Evolutionary conservation across 1,284 basidiomycete genomes (phyloP), one percentile per base, ranked within the genome.

Genomic region (Fomitiporia mediterranea): DNA sequence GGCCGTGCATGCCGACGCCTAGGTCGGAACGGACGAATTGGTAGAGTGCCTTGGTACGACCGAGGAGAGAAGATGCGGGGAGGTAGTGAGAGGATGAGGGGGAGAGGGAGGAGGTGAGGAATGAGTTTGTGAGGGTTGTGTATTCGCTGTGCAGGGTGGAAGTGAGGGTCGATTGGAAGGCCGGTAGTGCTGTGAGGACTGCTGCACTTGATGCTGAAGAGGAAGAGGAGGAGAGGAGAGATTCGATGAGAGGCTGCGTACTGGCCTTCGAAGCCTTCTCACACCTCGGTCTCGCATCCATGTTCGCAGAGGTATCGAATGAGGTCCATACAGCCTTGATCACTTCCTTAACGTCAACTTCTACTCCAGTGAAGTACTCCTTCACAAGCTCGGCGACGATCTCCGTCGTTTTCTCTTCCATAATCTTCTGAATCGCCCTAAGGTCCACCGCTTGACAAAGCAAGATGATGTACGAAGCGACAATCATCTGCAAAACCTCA

Each of bases 401-500:
- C 28, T 66, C 65, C 56, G 73, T 64, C 15, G 86, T 69, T 21
- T 75, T 76, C 21, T 68, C 70, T 40, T 75, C 68, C 72, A 91
- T 83, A 60, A 88, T 83, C 58, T 72, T 66, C 65, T 89, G 85
- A 57, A 90, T 65, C 3, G 88, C 82, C 39, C 90, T 84, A 43
- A 90, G 74, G 65, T 93, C 91, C 56, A 91, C 73, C 21, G 90
- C 90, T 76, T 92, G 90, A 69, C 89, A 91, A 47, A 89, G 77
- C 53, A 81, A 71, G 66, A 88, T 89, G 28, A 93, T 74, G 67
- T 91, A 91, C 6, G 85, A 84, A 6, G 90, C 79, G 5, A 80
- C 81, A 44, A 93, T 71, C 62, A 91, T 76, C 7, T 86, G 82
- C 35, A 91, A 72, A 3, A 91, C 86, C 58, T 94, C 89, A 5